Evolutionary conservation across 352 stramenopile genomes (phyloP), one percentile per base, ranked within the genome.

Genomic region (Phytopythium oedochilum): DNA sequence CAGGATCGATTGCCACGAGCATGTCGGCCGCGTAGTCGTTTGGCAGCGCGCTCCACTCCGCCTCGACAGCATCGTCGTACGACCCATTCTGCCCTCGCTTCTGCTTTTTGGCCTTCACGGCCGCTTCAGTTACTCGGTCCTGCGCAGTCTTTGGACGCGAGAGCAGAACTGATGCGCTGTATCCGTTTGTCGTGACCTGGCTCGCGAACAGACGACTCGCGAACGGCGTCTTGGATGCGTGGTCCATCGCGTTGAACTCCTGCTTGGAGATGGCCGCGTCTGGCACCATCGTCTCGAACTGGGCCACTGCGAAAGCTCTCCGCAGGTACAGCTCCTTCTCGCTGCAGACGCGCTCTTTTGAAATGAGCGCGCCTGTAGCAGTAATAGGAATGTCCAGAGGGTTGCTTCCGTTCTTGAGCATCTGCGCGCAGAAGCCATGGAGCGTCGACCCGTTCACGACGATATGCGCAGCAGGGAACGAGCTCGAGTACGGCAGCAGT

Each of bases 121-220:
- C 29, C 9, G 29, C 29, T 5, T 32, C 29, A 5, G 9, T 9
- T 9, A 9, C 29, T 32, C 29, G 29, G 9, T 32, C 29, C 5
- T 32, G 5, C 9, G 25, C 11, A n/a, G 10, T 36, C 46, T 53
- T 53, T n/a, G 26, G 46, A 7, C 46, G 46, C 7, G 20, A 29
- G 17, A 62, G 25, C 22, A 70, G 32, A 1, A 63, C 54, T 0
- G 38, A 53, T 0, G 61, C 53, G 36, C 49, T 28, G 35, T 68
- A 68, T 0, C 55, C 61, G 22, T 68, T 35, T 1, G 52, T 61
- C 15, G 52, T 61, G 5, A 60, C 28, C 42, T 64, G 47, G 39
- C 64, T 64, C 0, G 48, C 53, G 20, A 64, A 62, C 42, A 69
- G 47, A 17, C 56, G 53, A 44, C 57, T 61, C 4, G 61, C 57